Evolutionary conservation across 1,284 basidiomycete genomes (phyloP).

Genomic region (Afroboletus lepidellus): DNA sequence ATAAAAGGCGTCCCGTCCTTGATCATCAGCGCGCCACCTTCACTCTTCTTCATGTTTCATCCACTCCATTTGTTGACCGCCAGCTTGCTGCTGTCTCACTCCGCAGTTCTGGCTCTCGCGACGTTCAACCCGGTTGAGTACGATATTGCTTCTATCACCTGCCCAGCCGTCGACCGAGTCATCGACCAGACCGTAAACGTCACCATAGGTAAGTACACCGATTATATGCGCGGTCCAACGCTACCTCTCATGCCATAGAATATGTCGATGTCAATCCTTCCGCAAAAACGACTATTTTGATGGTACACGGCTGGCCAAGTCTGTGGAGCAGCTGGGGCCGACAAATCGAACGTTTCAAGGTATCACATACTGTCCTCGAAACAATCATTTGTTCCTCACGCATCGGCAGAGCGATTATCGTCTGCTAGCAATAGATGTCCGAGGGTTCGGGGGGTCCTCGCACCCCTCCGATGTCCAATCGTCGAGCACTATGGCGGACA

Average conservation of each 20-base stretch:
- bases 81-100: constrained; percentile 5
- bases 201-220: constrained; percentile 36
- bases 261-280: constrained; percentile 62
- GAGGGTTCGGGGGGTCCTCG: constrained; percentile 66
- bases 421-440: constrained; percentile 57
- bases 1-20: too few species aligned
- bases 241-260: constrained; percentile 37
- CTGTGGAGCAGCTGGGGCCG: constrained; percentile 70
- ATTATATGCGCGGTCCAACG: constrained; percentile 1
- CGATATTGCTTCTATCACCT: constrained; percentile 35
- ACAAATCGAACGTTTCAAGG: constrained; percentile 65
- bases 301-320: constrained; percentile 76
- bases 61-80: constrained; percentile 4
- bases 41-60: constrained; percentile 8
- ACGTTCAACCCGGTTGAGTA: constrained; percentile 43
- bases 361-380: constrained; percentile 11
- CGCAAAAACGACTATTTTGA: constrained; percentile 49
- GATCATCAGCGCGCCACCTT: background rate
- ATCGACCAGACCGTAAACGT: constrained; percentile 34
- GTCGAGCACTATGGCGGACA: constrained; percentile 58
- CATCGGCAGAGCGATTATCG: constrained; percentile 39
- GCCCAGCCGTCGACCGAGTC: constrained; percentile 40
- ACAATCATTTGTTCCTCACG: background rate
- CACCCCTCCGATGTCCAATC: constrained; percentile 60
- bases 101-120: background rate